Conservation (phyloP, 805 yeast species). For the Wickerhamiella shivajii region DNA sequence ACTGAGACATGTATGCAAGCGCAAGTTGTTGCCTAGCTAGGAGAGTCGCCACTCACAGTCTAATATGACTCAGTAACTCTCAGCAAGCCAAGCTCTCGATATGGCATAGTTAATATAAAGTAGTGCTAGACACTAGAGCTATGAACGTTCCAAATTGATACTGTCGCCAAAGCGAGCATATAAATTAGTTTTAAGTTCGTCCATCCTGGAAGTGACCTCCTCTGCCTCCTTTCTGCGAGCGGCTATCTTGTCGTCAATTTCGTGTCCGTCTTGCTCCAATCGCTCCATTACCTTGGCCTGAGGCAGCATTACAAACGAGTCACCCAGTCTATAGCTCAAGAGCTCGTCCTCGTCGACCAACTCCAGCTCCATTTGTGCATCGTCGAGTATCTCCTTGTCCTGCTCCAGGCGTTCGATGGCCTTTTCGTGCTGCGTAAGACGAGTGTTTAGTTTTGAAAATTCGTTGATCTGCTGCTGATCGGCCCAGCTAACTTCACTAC, state of each 20-base stretch:
- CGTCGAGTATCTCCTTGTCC: slow-evolving; percentile 82
- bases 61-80: too few relatives aligned
- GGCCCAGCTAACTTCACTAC: slow-evolving; percentile 51
- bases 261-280: slow-evolving; percentile 47
- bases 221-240: slow-evolving; percentile 34
- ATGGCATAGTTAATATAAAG: too few relatives aligned
- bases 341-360: slow-evolving; percentile 47
- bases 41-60: too few relatives aligned
- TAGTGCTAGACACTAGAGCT: too few relatives aligned
- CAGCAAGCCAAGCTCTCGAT: too few relatives aligned
- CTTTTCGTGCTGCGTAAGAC: slow-evolving; percentile 43
- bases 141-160: slow-evolving; percentile 62
- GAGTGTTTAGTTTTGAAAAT: slow-evolving; percentile 68
- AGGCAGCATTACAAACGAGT: slow-evolving; percentile 51
- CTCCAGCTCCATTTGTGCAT: slow-evolving; percentile 72
- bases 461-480: slow-evolving; percentile 84
- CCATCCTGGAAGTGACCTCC: slow-evolving; percentile 39
- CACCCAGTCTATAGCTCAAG: slow-evolving; percentile 60
- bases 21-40: too few relatives aligned
- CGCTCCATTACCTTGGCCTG: slow-evolving; percentile 53
- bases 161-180: slow-evolving; percentile 83
- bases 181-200: slow-evolving; percentile 50
- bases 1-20: too few relatives aligned
- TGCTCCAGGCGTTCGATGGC: slow-evolving; percentile 36
- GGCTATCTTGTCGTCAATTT: slow-evolving; percentile 36